A percentile compares a stretch with the other conserved stretches of the same genome.
These are phyloP conservation scores for Osmanthus fragrans DNA, from an alignment of 257 asterid genomes.

Conservation along the genomic window DNA sequence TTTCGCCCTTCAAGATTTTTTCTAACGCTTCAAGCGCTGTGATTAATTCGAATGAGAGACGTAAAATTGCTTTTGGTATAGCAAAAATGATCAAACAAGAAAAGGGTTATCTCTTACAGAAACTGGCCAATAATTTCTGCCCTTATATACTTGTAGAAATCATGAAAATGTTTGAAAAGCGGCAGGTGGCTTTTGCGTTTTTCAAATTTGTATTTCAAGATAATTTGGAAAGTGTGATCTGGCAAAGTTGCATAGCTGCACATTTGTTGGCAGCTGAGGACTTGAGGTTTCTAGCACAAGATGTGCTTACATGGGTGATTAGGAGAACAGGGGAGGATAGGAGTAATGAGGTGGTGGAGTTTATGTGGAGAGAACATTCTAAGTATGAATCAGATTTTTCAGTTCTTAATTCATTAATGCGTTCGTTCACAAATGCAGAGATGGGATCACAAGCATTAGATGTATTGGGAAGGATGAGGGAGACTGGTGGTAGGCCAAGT, in stretches of 20 bases:
- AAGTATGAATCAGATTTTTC: slow-evolving; percentile 46
- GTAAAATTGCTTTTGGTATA: slow-evolving; percentile 56
- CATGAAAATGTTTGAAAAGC: slow-evolving; percentile 51
- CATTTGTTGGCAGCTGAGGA: slow-evolving; percentile 48
- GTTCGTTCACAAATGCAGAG: slow-evolving; percentile 68
- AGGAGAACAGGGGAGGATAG: slow-evolving; percentile 60
- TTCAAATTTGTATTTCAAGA: slow-evolving; percentile 59
- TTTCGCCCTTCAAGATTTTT: slow-evolving; percentile 48
- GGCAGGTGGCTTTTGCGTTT: slow-evolving; percentile 68
- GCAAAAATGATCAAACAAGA: slow-evolving; percentile 57
- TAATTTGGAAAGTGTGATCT: slow-evolving; percentile 43
- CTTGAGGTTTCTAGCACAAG: slow-evolving; percentile 70
- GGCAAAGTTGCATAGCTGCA: slow-evolving; percentile 58
- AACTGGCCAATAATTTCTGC: slow-evolving; percentile 50
- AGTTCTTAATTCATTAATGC: slow-evolving; percentile 77
- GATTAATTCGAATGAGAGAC: slow-evolving; percentile 74
- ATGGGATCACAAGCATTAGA: slow-evolving; percentile 64
- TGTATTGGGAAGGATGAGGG: slow-evolving; percentile 66
- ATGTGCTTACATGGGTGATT: slow-evolving; percentile 66
- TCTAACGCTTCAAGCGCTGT: slow-evolving; percentile 27
- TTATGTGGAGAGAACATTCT: slow-evolving; percentile 52
- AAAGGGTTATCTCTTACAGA: slow-evolving; percentile 35
- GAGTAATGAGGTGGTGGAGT: slow-evolving; percentile 53
- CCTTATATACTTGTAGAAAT: slow-evolving; percentile 57
- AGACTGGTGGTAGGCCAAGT: slow-evolving; percentile 63